Percentiles rank a stretch among this genome's conserved stretches.
Evolutionary conservation across 306 rosid species (phyloP).

Genomic region (Arachis stenosperma): DNA sequence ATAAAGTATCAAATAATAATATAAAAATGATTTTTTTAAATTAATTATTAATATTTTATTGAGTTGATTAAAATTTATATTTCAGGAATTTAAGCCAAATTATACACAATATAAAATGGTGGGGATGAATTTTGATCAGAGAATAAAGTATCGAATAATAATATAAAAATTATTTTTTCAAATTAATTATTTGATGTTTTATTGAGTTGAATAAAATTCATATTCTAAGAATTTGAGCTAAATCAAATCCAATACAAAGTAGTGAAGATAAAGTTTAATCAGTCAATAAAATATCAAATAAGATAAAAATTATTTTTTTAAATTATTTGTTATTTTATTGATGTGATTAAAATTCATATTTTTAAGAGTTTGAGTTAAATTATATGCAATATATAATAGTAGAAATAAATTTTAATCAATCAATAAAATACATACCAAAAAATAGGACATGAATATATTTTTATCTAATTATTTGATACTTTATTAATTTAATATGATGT

Average conservation of each 20-base stretch:
- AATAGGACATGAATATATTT: neutral
- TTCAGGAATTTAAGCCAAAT: too few relatives aligned
- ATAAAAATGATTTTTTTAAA: too few relatives aligned
- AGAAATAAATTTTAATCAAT: neutral
- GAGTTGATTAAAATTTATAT: too few relatives aligned
- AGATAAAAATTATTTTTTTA: neutral
- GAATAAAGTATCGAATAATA: neutral
- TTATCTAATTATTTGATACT: neutral
- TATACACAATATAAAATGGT: too few relatives aligned
- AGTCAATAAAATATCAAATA: neutral
- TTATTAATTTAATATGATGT: neutral
- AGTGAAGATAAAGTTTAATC: neutral
- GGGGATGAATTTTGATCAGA: neutral
- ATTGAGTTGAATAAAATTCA: neutral
- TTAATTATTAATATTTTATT: too few relatives aligned
- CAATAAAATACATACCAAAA: neutral
- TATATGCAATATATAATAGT: neutral
- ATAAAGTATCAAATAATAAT: too few relatives aligned
- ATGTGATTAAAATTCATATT: slow-evolving; percentile 4
- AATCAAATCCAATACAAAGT: too few relatives aligned
- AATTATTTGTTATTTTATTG: neutral
- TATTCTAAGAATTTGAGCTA: too few relatives aligned
- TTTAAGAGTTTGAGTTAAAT: neutral
- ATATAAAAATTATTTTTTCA: too few relatives aligned
- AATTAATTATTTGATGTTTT: neutral